A percentile compares a stretch with the other conserved stretches of the same genome.
phyloP scores from a whole-genome alignment of 768 basidiomycete species.

The Rubroboletus pulcherrimus region DNA sequence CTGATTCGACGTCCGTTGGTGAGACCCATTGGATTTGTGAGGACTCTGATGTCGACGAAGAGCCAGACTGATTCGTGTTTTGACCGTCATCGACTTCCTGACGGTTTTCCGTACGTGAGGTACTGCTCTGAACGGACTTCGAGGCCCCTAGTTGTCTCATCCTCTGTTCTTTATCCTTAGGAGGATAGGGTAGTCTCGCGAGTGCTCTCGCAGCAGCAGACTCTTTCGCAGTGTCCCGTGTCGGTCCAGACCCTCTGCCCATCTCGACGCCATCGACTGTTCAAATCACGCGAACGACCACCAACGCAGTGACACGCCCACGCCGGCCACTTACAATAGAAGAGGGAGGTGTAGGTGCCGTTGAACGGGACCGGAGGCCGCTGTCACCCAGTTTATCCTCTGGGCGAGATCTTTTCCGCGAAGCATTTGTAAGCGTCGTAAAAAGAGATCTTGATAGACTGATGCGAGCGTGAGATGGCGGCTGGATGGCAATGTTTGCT shows the following conservation, averaged over 20 bases:
- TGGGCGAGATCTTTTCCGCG: neutral
- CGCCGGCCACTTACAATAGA: conserved; percentile 4
- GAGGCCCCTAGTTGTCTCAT: too few relatives aligned
- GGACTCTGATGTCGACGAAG: neutral
- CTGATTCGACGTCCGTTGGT: neutral
- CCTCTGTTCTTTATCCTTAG: too few relatives aligned
- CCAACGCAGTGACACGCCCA: neutral
- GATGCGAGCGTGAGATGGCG: neutral
- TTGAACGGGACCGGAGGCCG: conserved; percentile 2
- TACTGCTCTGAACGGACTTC: too few relatives aligned
- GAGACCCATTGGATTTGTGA: neutral
- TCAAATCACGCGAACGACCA: neutral
- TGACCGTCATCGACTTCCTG: neutral
- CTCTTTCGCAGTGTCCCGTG: conserved; percentile 4
- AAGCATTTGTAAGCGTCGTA: neutral
- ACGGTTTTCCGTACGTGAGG: neutral
- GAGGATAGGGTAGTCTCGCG: neutral
- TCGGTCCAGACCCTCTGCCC: conserved; percentile 9
- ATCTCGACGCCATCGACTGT: conserved; percentile 11
- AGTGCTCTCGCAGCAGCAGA: conserved; percentile 13
- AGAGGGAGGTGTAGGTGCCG: conserved; percentile 6
- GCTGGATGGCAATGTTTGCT: neutral
- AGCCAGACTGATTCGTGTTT: neutral
- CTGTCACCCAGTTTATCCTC: conserved; percentile 1
- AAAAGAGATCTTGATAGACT: conserved; percentile 7